Evolutionary conservation across 192 early-diverging fungal species (phyloP), one percentile per base, ranked within the genome.

Genomic region (Coemansia sp.): DNA sequence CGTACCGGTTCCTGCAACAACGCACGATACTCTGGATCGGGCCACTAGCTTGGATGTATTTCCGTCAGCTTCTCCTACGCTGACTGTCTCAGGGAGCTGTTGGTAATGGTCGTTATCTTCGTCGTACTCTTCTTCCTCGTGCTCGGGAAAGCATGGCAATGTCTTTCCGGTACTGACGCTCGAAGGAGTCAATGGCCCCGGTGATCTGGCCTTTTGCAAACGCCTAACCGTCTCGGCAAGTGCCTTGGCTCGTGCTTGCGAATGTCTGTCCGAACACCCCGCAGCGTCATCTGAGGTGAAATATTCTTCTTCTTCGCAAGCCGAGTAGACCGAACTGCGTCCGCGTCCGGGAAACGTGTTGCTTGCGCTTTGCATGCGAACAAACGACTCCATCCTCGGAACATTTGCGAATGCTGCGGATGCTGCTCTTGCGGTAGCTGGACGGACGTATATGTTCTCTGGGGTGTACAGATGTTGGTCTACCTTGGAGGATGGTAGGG

Each of bases 111-210:
- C 9, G 14, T 64, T 37, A 27, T 56, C 7, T 13, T 50, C 53
- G 11, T 34, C 53, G 28, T 37, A 3, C 5, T 25, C 23, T 25
- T 48, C 23, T 9, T 57, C 29, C 17, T 64, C 62, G 38, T 68
- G 63, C 59, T 78, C 69, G 30, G 68, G 68, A 20, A 67, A 78
- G 50, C 62, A 78, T 4, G 75, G 66, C 41, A 78, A 50, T 2
- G 75, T 78, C 36, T 64, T 64, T 23, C 69, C 68, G 15, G 75
- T 72, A 61, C 52, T 45, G 22, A 72, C 67, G 50, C 75, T 78
- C 3, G 75, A 78, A 17, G 75, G 75, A 4, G 75, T 68, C 8
- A 67, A 41, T 2, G 75, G 75, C 8, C 64, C 55, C 37, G 58
- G 59, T 4, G 59, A 52, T 23, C 60, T 55, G 14, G 59, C 50